Conservation (phyloP, 495 filamentous ascomycete genomes). For the Xylona heveae region DNA sequence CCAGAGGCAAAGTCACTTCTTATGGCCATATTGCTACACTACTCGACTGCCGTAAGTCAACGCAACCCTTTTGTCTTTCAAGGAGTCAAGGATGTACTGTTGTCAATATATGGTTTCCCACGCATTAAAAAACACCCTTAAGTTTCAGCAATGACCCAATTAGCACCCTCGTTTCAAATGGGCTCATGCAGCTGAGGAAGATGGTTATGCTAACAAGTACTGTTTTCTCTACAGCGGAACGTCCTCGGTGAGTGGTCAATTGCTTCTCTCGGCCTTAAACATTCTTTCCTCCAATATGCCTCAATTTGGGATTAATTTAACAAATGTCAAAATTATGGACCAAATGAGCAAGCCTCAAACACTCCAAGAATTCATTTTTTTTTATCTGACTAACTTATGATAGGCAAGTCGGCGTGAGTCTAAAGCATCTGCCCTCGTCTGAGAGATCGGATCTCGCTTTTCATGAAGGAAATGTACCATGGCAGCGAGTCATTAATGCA, state of each 20-base stretch:
- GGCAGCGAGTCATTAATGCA: slow-evolving; percentile 81
- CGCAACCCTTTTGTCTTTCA: too few species aligned
- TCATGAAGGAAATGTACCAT: slow-evolving; percentile 63
- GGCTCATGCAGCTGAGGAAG: too few species aligned
- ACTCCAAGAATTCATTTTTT: slow-evolving; percentile 3
- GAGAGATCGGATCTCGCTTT: slow-evolving; percentile 23
- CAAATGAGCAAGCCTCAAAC: too few species aligned
- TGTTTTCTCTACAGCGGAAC: slow-evolving; percentile 13
- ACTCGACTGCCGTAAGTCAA: slow-evolving; percentile 51
- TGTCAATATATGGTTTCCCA: neutral
- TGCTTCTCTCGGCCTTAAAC: slow-evolving; percentile 2
- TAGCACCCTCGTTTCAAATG: too few species aligned
- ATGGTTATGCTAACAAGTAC: too few species aligned
- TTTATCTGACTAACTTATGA: slow-evolving; percentile 2
- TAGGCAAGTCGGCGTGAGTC: slow-evolving; percentile 66
- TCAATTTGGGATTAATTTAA: neutral
- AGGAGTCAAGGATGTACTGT: too few species aligned
- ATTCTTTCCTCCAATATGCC: neutral
- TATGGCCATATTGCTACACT: slow-evolving; percentile 77
- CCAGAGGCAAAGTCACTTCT: slow-evolving; percentile 58
- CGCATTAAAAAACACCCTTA: neutral
- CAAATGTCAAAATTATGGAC: neutral
- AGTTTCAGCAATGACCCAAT: too few species aligned
- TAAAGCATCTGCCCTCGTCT: slow-evolving; percentile 55
- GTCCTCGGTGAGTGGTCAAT: slow-evolving; percentile 15